phyloP scores from a whole-genome alignment of 129 eudicot species.

The Flaveria brownii region DNA sequence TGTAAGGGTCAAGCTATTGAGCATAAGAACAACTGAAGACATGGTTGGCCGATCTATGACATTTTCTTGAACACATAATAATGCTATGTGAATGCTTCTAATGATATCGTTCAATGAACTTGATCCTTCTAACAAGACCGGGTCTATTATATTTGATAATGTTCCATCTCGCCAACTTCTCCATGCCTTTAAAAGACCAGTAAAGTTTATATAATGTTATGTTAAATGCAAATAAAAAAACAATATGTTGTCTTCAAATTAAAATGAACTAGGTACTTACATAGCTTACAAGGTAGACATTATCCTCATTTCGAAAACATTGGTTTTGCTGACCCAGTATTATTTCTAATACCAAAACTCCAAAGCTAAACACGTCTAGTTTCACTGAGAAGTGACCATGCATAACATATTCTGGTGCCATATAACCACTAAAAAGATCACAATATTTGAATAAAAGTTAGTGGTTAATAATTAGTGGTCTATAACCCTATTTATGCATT shows the following conservation, averaged over 20 bases:
- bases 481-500: neutral
- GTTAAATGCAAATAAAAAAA: neutral
- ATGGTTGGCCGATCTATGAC: neutral
- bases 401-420: neutral
- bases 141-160: neutral
- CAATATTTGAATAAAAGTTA: neutral
- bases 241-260: neutral
- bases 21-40: neutral
- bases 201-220: neutral
- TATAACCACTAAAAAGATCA: neutral
- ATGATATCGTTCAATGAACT: neutral
- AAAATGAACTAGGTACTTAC: neutral
- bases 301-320: neutral
- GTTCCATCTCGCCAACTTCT: slow-evolving; percentile 6
- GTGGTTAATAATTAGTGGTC: no score
- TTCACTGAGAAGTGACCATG: slow-evolving; percentile 26
- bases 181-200: neutral
- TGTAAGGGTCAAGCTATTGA: neutral
- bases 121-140: neutral
- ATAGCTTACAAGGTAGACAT: neutral
- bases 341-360: slow-evolving; percentile 26
- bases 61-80: neutral
- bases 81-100: neutral
- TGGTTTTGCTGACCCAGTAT: neutral
- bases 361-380: slow-evolving; percentile 33